These are phyloP conservation scores for Coniochaeta ligniaria DNA, from an alignment of 2,329 filamentous ascomycete genomes.

Conservation along the genomic window DNA sequence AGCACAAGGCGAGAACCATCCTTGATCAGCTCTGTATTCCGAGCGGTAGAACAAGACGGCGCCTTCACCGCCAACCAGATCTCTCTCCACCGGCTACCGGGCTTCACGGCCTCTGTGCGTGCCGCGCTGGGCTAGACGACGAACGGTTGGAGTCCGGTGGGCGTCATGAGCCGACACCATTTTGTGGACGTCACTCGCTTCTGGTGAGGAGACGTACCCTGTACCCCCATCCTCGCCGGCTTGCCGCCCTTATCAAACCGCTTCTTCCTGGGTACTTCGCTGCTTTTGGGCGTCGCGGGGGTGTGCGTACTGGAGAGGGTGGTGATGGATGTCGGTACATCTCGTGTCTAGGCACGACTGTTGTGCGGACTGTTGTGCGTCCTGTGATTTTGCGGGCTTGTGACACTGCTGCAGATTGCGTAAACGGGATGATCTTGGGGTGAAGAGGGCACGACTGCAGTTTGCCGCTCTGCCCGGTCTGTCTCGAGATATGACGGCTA, in stretches of 20 bases:
- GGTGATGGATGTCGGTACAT: conserved; percentile 19
- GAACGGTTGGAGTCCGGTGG: conserved; percentile 1
- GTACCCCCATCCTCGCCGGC: conserved; percentile 35
- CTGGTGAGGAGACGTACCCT: not conserved
- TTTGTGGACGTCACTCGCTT: not conserved
- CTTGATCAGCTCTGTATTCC: conserved; percentile 69
- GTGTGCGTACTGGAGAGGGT: conserved; percentile 9
- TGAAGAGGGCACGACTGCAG: not conserved
- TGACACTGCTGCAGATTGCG: not conserved
- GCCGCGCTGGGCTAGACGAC: not conserved
- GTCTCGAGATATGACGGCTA: too few species aligned
- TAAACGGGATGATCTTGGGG: not conserved
- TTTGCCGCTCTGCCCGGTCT: too few species aligned
- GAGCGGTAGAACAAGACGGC: conserved; percentile 55
- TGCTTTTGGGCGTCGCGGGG: conserved; percentile 4
- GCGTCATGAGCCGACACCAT: not conserved
- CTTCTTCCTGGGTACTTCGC: conserved; percentile 5
- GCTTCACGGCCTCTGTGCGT: conserved; percentile 1
- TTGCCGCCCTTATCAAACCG: conserved; percentile 26
- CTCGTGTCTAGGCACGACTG: not conserved
- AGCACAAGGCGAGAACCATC: conserved; percentile 69
- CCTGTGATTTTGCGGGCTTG: not conserved
- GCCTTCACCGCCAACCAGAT: conserved; percentile 4
- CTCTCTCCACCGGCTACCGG: conserved; percentile 5
- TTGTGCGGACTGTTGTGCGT: not conserved